These are phyloP conservation scores for Graphilbum fragrans DNA, from an alignment of 2,329 filamentous ascomycete genomes.

Conservation along the genomic window DNA sequence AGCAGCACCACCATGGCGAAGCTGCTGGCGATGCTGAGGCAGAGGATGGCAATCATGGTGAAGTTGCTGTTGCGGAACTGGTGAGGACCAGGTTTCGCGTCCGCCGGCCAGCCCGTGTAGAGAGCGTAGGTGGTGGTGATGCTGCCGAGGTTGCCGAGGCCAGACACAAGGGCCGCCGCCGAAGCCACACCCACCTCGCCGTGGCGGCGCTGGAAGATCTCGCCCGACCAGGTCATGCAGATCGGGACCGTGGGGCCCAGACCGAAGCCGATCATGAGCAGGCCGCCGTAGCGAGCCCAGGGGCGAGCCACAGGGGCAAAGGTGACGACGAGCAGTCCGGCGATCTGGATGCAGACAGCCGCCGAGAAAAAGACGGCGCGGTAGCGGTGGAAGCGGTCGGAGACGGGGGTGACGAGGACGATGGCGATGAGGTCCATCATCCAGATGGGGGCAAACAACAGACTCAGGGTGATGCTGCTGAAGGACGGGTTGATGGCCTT, in stretches of 20 bases:
- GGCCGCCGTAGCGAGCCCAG: conserved; percentile 78
- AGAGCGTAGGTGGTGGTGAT: conserved; percentile 82
- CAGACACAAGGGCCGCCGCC: conserved; percentile 74
- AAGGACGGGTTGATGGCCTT: conserved; percentile 62
- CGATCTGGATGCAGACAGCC: conserved; percentile 67
- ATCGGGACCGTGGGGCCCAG: conserved; percentile 85
- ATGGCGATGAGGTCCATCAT: conserved; percentile 89
- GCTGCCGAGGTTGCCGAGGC: conserved; percentile 75
- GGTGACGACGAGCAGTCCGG: conserved; percentile 66
- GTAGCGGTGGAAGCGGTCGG: conserved; percentile 72
- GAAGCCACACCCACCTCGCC: conserved; percentile 85
- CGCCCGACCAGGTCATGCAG: conserved; percentile 87
- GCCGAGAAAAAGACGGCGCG: conserved; percentile 72
- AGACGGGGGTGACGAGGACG: conserved; percentile 71
- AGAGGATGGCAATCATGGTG: conserved; percentile 77
- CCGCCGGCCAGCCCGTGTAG: conserved; percentile 75
- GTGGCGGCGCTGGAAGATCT: conserved; percentile 81
- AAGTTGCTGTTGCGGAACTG: conserved; percentile 77
- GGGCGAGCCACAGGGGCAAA: conserved; percentile 52
- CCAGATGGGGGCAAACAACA: conserved; percentile 87
- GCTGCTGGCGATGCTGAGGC: conserved; percentile 62
- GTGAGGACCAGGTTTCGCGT: conserved; percentile 53
- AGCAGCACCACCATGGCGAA: conserved; percentile 57
- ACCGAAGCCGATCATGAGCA: conserved; percentile 84
- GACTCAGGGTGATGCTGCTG: conserved; percentile 61